Base-by-base conservation (phyloP, 2,329 filamentous ascomycete genomes). In the Canariomyces notabilis region DNA sequence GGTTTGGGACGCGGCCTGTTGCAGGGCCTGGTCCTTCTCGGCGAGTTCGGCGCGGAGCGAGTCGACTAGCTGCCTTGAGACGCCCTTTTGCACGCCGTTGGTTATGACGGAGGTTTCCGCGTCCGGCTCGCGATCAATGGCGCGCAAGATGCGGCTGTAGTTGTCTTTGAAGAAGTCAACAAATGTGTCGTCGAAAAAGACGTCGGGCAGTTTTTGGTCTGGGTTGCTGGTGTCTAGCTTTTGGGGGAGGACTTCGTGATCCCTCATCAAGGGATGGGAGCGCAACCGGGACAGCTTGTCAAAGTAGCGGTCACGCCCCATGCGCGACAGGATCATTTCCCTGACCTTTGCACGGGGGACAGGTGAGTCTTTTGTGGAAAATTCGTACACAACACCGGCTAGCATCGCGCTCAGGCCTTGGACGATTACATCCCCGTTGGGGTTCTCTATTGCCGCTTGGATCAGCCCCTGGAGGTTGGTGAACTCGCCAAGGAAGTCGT, bases 131-230 rank as follows among this genome's bases (percentile, higher is more conserved):
- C 91, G 83, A 65, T 98, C 93, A 57, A 98, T 87, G 12, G 89
- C 87, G 52, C 89, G 81, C 32, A 85, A 72, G 48, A 96, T 70
- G 7, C 90, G 84, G 59, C 87, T 91, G 62, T 94, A 97, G 61
- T 95, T 95, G 60, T 97, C 90, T 61, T 96, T 96, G 59, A 96
- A 80, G 59, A 97, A 95, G 50, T 96, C 87, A 45, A 98, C 82
- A 64, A 96, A 97, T 0, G 79, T 79, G 37, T 80, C 76, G 57
- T 95, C 89, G 53, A 97, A 93, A 62, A 82, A 94, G 1, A 95
- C 86, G 41, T 90, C 83, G 1, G 89, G 86, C 6, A 90, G 56
- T 67, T 78, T 64, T 71, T 44, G 71, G 58, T 66, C 77, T 38
- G 57, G 70, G 52, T 60, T 64, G 4, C 69, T 68, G 53, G 76